These are phyloP conservation scores for Phytophthora fragariaefolia DNA, from an alignment of 352 stramenopile genomes.

Conservation along the genomic window DNA sequence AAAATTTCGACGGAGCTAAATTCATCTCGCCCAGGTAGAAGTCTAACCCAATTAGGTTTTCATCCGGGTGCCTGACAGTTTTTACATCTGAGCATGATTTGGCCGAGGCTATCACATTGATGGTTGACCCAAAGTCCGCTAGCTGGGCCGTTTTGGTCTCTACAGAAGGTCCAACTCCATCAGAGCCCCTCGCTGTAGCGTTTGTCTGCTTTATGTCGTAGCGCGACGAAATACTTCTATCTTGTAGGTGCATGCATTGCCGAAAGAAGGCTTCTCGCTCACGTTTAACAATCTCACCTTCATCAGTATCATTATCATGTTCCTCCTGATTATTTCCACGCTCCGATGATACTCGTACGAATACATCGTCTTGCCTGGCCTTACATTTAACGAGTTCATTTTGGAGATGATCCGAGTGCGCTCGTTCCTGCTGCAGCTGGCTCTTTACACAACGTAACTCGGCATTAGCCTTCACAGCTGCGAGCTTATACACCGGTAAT, in stretches of 20 bases:
- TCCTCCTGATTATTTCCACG: slow-evolving; percentile 18
- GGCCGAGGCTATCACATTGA: not conserved
- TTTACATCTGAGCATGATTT: not conserved
- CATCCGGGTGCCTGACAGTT: slow-evolving; percentile 2
- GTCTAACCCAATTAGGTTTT: slow-evolving; percentile 6
- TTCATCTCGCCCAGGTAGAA: slow-evolving; percentile 9
- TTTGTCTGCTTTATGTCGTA: not conserved
- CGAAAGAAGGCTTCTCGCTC: slow-evolving; percentile 30
- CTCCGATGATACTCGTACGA: slow-evolving; percentile 11
- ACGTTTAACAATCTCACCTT: slow-evolving; percentile 6
- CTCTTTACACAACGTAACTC: slow-evolving; percentile 46
- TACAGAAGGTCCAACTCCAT: not conserved
- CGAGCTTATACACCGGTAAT: slow-evolving; percentile 38
- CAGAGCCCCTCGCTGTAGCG: not conserved
- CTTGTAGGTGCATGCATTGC: slow-evolving; percentile 14
- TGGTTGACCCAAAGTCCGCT: not conserved
- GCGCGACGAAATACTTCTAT: not conserved
- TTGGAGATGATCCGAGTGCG: slow-evolving; percentile 39
- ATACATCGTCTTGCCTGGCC: slow-evolving; percentile 30
- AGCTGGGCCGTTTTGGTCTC: not conserved
- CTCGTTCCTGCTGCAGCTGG: slow-evolving; percentile 45
- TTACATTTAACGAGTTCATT: slow-evolving; percentile 35
- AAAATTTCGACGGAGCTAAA: slow-evolving; percentile 3
- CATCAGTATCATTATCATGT: not conserved
- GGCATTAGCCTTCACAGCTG: slow-evolving; percentile 45